Percentiles rank a stretch among this genome's conserved stretches.
These are phyloP conservation scores for Starmerella floris DNA, from an alignment of 805 yeast species.

Conservation along the genomic window DNA sequence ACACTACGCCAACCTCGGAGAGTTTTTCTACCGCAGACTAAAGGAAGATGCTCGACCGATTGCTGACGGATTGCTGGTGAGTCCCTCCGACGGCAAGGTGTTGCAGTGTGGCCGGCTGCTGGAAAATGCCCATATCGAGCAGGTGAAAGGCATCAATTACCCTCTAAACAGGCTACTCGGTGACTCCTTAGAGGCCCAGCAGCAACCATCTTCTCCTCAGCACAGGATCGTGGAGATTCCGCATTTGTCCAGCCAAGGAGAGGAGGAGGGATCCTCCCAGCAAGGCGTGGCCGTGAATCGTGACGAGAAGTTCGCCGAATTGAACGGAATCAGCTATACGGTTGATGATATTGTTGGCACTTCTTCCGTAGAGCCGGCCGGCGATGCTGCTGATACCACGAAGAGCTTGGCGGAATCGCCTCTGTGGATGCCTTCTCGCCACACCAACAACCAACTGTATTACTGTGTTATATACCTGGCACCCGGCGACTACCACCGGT, in stretches of 20 bases:
- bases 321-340: constrained; percentile 61
- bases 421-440: constrained; percentile 1
- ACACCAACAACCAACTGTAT: constrained; percentile 46
- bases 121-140: constrained; percentile 69
- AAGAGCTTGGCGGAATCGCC: constrained; percentile 4
- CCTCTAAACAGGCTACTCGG: constrained; percentile 82
- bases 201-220: no score
- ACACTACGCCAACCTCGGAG: constrained; percentile 67
- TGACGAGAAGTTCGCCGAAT: constrained; percentile 62
- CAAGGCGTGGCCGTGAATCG: constrained; percentile 32
- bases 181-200: constrained; percentile 17
- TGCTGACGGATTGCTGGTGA: constrained; percentile 50
- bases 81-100: constrained; percentile 90
- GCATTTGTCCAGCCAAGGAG: background rate
- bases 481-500: constrained; percentile 96
- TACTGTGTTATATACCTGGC: constrained; percentile 90
- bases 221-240: constrained; percentile 1
- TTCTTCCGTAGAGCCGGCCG: constrained; percentile 34
- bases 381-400: constrained; percentile 11
- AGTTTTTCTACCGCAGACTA: constrained; percentile 77
- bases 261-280: background rate
- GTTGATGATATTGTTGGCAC: constrained; percentile 56
- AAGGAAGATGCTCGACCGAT: constrained; percentile 70
- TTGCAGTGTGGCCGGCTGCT: constrained; percentile 70
- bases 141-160: constrained; percentile 92